phyloP scores from a whole-genome alignment of 345 rosid species.

The Microcos paniculata region DNA sequence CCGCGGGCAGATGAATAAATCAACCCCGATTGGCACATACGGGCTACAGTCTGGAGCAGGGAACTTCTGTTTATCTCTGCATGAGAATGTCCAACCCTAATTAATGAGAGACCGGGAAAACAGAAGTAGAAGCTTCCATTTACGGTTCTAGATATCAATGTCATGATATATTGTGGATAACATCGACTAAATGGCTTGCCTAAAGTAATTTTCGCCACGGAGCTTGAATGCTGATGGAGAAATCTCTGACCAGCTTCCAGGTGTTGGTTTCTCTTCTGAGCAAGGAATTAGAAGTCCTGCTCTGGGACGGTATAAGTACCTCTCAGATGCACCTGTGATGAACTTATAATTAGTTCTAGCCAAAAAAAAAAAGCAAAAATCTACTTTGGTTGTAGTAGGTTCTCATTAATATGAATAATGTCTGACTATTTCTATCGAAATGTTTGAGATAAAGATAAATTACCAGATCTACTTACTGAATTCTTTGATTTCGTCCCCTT shows the following conservation, averaged over 20 bases:
- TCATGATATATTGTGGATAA: neutral
- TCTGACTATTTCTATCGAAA: neutral
- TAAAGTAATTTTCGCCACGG: constrained; percentile 61
- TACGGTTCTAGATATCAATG: neutral
- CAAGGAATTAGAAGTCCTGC: constrained; percentile 57
- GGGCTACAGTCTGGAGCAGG: constrained; percentile 65
- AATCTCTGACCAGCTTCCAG: constrained; percentile 67
- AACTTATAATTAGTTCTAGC: neutral
- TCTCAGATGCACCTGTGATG: constrained; percentile 54
- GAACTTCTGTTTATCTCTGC: constrained; percentile 80
- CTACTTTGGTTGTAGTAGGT: too few relatives aligned
- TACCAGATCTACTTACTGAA: constrained; percentile 30
- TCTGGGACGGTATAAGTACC: constrained; percentile 55
- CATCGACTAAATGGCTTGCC: constrained; percentile 33
- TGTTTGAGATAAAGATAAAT: neutral
- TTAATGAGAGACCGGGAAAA: neutral
- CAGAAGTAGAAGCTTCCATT: neutral
- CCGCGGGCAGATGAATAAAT: constrained; percentile 61
- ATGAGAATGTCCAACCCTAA: constrained; percentile 20
- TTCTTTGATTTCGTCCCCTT: constrained; percentile 37
- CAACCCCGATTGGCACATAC: constrained; percentile 80
- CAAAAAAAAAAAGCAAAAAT: too few relatives aligned
- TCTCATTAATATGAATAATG: neutral
- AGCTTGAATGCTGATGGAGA: constrained; percentile 69
- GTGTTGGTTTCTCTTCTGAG: constrained; percentile 38